These are phyloP conservation scores for Coniophora puteana DNA, from an alignment of 1,284 basidiomycete species.

Conservation along the genomic window DNA sequence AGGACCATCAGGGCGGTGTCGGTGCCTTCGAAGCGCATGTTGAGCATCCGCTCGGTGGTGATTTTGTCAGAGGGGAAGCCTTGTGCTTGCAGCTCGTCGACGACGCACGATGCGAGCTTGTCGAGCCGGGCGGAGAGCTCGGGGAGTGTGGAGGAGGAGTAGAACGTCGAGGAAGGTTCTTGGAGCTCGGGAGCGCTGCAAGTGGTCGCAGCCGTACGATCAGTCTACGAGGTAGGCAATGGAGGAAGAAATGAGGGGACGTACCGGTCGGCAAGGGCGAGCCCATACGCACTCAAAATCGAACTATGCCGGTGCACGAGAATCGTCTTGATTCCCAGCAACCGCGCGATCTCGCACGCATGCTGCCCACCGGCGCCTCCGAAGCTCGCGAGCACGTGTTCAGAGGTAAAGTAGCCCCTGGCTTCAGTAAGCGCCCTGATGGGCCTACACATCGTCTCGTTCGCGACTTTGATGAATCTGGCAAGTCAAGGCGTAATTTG, in stretches of 20 bases:
- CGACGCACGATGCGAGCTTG: slow-evolving; percentile 61
- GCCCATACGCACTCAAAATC: slow-evolving; percentile 77
- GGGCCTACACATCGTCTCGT: slow-evolving; percentile 91
- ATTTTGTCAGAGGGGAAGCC: slow-evolving; percentile 77
- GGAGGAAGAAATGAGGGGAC: slow-evolving; percentile 13
- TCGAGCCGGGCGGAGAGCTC: slow-evolving; percentile 64
- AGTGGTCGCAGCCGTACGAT: slow-evolving; percentile 1
- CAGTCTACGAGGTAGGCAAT: not conserved
- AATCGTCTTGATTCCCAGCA: slow-evolving; percentile 69
- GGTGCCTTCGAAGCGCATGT: slow-evolving; percentile 91
- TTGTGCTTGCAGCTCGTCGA: slow-evolving; percentile 64
- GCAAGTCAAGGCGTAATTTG: slow-evolving; percentile 10
- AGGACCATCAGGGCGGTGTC: slow-evolving; percentile 91
- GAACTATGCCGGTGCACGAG: slow-evolving; percentile 74
- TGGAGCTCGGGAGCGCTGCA: slow-evolving; percentile 78
- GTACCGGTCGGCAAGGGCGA: slow-evolving; percentile 77
- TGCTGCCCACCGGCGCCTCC: slow-evolving; percentile 84
- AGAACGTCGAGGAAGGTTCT: slow-evolving; percentile 81
- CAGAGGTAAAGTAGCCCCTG: slow-evolving; percentile 78
- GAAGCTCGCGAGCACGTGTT: slow-evolving; percentile 71
- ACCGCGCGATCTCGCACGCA: slow-evolving; percentile 69
- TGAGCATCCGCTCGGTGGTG: slow-evolving; percentile 77
- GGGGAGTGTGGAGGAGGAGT: slow-evolving; percentile 49
- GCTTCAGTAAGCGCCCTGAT: slow-evolving; percentile 92
- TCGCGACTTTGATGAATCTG: slow-evolving; percentile 92